Base-by-base conservation (phyloP, 352 stramenopile genomes). In the Pythium folliculosum region DNA sequence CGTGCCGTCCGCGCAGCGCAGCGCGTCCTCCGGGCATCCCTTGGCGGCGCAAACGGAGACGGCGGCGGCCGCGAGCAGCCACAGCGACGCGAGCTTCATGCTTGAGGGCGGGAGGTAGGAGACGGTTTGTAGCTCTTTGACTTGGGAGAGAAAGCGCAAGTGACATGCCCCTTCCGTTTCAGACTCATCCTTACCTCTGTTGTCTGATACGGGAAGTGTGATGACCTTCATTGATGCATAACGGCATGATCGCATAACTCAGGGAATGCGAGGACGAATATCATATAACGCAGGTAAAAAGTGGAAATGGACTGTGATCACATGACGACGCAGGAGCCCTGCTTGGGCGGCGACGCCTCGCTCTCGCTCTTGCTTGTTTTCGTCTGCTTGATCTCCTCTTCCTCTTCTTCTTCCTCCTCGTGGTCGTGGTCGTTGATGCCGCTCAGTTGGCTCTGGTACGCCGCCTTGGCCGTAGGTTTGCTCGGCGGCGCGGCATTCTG, bases 21-120 rank as follows among this genome's bases (percentile, higher is more conserved):
- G 58, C n/a, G 68, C 75, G 38, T 84, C 75, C 69, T 89, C 81
- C n/a, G 35, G 38, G 51, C 81, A 87, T 51, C 22, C 35, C 38
- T 14, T 27, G 6, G 23, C 38, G 4, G 56, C 19, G 10, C 30
- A 56, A 23, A 65, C 32, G 27, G 37, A 54, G 22, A n/a, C 23
- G 19, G 30, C 53, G 52, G 12, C 27, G 16, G 49, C 17, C 19
- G 25, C 12, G 47, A 70, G 10, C 1, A 64, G 45, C 12, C 23
- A 25, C 30, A 64, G 19, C 9, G 16, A 57, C 23, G 48, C 17
- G 22, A 22, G 22, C 62, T 57, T 63, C 44, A 56, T 62, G 19
- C 16, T 8, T 13, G 43, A 14, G 60, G 37, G 7, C 7, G 38
- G 55, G 51, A 49, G 37, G n/a, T n/a, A n/a, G n/a, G n/a, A 54